Conservation (phyloP, 2,329 filamentous ascomycete genomes). For the Colletotrichum theobromicola region DNA sequence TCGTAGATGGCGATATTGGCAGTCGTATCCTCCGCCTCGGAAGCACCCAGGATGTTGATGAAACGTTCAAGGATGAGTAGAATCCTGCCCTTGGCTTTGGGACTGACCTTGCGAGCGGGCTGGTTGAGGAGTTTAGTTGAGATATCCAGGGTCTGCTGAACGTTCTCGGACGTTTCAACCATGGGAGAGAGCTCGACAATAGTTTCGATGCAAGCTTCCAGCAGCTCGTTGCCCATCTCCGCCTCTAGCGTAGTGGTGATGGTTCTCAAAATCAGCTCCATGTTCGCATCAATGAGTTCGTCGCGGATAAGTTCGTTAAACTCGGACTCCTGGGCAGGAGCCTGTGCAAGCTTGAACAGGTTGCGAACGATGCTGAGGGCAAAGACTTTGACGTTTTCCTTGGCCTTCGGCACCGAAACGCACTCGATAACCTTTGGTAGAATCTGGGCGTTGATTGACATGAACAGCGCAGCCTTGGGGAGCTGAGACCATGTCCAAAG, state of each 20-base stretch:
- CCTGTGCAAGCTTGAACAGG: slow-evolving; percentile 65
- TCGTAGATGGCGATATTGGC: slow-evolving; percentile 63
- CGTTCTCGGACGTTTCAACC: slow-evolving; percentile 71
- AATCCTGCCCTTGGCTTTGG: slow-evolving; percentile 81
- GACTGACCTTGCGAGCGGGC: slow-evolving; percentile 81
- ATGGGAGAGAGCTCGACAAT: slow-evolving; percentile 78
- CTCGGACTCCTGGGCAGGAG: slow-evolving; percentile 59
- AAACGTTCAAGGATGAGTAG: slow-evolving; percentile 83
- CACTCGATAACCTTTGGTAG: slow-evolving; percentile 75
- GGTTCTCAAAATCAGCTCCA: slow-evolving; percentile 67
- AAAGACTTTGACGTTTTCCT: slow-evolving; percentile 86
- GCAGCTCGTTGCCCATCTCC: slow-evolving; percentile 71
- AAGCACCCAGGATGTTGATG: slow-evolving; percentile 61
- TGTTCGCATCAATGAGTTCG: slow-evolving; percentile 61
- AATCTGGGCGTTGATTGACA: slow-evolving; percentile 67
- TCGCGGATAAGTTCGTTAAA: slow-evolving; percentile 59
- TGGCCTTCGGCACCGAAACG: slow-evolving; percentile 74
- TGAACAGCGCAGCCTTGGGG: slow-evolving; percentile 69
- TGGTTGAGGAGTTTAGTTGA: slow-evolving; percentile 83
- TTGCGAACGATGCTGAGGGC: slow-evolving; percentile 78
- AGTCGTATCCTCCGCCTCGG: slow-evolving; percentile 9
- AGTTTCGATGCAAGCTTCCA: slow-evolving; percentile 80
- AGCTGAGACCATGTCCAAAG: slow-evolving; percentile 82
- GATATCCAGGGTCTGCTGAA: slow-evolving; percentile 79
- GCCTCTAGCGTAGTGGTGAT: slow-evolving; percentile 71